Evolutionary conservation across 768 basidiomycete species (phyloP).

Genomic region (Boletus pseudopeckii): DNA sequence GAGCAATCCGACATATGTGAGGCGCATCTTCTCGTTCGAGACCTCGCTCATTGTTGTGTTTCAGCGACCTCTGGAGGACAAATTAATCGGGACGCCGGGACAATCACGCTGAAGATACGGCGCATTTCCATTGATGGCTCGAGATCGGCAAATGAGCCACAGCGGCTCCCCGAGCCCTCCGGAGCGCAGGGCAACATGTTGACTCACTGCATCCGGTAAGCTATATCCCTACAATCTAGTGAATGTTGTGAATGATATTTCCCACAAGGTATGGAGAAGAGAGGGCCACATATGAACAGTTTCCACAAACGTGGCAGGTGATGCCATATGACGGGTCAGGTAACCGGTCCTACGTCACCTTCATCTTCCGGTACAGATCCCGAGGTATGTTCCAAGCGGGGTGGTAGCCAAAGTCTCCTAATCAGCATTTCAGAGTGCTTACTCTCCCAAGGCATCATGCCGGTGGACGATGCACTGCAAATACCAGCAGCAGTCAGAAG

Average conservation of each 20-base stretch:
- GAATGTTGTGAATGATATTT: slow-evolving; percentile 2
- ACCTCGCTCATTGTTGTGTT: background rate
- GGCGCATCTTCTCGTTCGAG: slow-evolving; percentile 2
- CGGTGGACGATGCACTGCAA: slow-evolving; percentile 25
- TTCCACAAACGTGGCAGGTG: slow-evolving; percentile 52
- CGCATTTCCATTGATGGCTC: slow-evolving; percentile 27
- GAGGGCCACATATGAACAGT: slow-evolving; percentile 36
- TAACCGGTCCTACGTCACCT: slow-evolving; percentile 54
- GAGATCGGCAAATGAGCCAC: slow-evolving; percentile 43
- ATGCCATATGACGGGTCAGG: slow-evolving; percentile 41
- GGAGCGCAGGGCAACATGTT: slow-evolving; percentile 38
- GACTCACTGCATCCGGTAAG: slow-evolving; percentile 49
- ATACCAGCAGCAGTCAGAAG: slow-evolving; percentile 7
- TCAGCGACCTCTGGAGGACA: slow-evolving; percentile 17
- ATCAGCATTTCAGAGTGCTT: slow-evolving; percentile 41
- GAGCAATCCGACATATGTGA: slow-evolving; percentile 39
- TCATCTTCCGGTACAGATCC: slow-evolving; percentile 63
- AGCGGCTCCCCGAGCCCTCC: slow-evolving; percentile 34
- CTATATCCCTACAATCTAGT: background rate
- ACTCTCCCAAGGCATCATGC: slow-evolving; percentile 49
- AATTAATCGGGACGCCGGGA: slow-evolving; percentile 41
- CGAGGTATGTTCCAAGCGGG: slow-evolving; percentile 36
- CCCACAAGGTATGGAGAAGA: slow-evolving; percentile 51
- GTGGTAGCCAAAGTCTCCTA: background rate
- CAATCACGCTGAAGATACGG: slow-evolving; percentile 50